Evolutionary conservation across 208 protist species (phyloP), one percentile per base, ranked within the genome.

Genomic region (Leishmania arabica): DNA sequence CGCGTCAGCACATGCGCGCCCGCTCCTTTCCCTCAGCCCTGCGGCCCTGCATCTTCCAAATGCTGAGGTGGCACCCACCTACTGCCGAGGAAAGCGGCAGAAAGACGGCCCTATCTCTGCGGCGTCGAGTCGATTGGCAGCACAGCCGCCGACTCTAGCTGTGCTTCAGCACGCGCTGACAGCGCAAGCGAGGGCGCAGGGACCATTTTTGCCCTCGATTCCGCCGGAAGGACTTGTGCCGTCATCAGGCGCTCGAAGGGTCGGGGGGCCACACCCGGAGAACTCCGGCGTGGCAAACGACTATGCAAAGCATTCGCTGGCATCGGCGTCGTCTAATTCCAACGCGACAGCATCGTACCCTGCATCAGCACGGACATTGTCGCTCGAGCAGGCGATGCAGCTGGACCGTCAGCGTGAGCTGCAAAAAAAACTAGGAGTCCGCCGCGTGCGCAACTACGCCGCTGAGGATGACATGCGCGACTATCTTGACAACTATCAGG

Each of bases 381-480:
- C 84, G 9, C 78, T 90, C 8, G 77, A 84, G 65, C 75, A 84
- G 70, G 78, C 83, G 7, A 82, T 78, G 70, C 79, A 86, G 58
- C 68, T 73, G n/a, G 84, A 82, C 54, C 87, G 84, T 1, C 54
- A 66, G 7, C 56, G 53, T 2, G 76, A 84, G 56, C 78, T 88
- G 15, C 69, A 76, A 81, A 75, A 72, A 11, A 47, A 81, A 31
- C 74, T 88, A 3, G 83, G 87, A 13, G 84, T 88, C 37, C 69
- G 75, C 2, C 11, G 34, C 1, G 80, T 90, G 75, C 80, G 75
- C 54, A 82, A 84, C 74, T 90, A 81, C 70, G 84, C 84, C 5
- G 75, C 82, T 9, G 84, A 90, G 71, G 72, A 68, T 15, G 87
- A 90, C 72, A 85, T 82, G 68, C 77, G 64, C 19, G 66, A 84